Evolutionary conservation across 1,139 yeast species (phyloP).

Genomic region (Suhomyces chickasaworum): DNA sequence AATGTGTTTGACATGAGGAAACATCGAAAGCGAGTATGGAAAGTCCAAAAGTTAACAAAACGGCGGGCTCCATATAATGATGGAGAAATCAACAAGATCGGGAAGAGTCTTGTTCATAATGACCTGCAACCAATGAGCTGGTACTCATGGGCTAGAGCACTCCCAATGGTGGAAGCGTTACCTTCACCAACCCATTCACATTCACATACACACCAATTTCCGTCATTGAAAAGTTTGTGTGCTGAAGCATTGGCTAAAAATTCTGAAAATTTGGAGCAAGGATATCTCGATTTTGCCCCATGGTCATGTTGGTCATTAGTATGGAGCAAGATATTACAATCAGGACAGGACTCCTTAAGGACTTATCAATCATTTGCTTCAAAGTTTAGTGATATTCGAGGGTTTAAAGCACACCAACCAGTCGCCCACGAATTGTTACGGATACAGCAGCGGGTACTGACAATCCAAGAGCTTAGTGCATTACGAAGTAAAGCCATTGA

Average conservation of each 20-base stretch:
- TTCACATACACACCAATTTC: constrained; percentile 1
- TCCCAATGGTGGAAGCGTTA: constrained; percentile 12
- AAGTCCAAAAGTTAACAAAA: constrained; percentile 1
- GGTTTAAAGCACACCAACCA: constrained; percentile 30
- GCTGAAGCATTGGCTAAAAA: constrained; percentile 33
- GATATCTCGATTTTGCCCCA: constrained; percentile 28
- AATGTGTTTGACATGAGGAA: background rate
- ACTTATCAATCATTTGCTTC: constrained; percentile 34
- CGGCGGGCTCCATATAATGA: background rate
- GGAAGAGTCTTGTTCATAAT: constrained; percentile 9
- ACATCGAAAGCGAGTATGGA: constrained; percentile 6
- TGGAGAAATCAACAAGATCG: constrained; percentile 1
- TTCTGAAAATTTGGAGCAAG: constrained; percentile 23
- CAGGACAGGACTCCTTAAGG: constrained; percentile 34
- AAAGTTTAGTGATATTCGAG: constrained; percentile 19
- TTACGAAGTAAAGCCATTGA: constrained; percentile 14
- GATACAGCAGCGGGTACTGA: background rate
- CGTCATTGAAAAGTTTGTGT: constrained; percentile 29
- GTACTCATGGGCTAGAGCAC: constrained; percentile 14
- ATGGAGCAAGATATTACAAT: constrained; percentile 33
- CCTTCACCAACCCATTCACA: background rate
- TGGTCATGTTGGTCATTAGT: constrained; percentile 35
- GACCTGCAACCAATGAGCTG: constrained; percentile 9
- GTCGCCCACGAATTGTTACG: background rate
- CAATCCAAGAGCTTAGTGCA: background rate